These are phyloP conservation scores for Exophiala viscosa DNA, from an alignment of 2,329 filamentous ascomycete species.

Conservation along the genomic window DNA sequence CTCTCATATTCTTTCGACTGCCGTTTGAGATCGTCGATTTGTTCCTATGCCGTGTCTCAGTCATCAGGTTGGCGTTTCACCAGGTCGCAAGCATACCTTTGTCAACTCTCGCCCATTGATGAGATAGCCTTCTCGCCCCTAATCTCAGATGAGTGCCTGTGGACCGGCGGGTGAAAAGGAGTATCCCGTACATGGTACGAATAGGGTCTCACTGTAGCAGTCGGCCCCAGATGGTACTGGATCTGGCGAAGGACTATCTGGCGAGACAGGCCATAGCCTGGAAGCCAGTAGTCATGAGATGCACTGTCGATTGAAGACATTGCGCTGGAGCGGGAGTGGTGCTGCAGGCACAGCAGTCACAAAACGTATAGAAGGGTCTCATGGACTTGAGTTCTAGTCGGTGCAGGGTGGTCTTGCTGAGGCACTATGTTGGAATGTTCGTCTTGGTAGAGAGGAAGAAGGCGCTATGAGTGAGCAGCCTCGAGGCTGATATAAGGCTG, in stretches of 20 bases:
- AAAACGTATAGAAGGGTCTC: neutral
- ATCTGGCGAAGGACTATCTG: constrained; percentile 49
- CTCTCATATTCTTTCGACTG: constrained; percentile 48
- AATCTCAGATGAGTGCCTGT: constrained; percentile 16
- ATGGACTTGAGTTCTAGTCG: neutral
- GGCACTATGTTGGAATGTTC: neutral
- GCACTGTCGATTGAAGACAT: neutral
- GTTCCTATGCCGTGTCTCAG: constrained; percentile 35
- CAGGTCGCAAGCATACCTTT: constrained; percentile 35
- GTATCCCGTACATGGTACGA: constrained; percentile 42
- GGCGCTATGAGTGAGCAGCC: neutral
- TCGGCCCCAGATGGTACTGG: constrained; percentile 47
- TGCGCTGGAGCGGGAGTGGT: neutral
- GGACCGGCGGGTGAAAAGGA: neutral
- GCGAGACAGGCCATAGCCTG: constrained; percentile 47
- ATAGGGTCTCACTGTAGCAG: constrained; percentile 45
- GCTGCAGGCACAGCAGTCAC: neutral
- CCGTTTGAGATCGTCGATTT: constrained; percentile 48
- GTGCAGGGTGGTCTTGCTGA: too few species aligned
- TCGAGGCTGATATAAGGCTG: constrained; percentile 10
- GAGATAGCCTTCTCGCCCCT: constrained; percentile 49
- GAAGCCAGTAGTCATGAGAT: constrained; percentile 43
- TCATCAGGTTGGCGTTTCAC: neutral
- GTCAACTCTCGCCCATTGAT: constrained; percentile 46
- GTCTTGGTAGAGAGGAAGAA: neutral